Conservation (phyloP, 2,329 filamentous ascomycete species). For the Verticillium dahliae region DNA sequence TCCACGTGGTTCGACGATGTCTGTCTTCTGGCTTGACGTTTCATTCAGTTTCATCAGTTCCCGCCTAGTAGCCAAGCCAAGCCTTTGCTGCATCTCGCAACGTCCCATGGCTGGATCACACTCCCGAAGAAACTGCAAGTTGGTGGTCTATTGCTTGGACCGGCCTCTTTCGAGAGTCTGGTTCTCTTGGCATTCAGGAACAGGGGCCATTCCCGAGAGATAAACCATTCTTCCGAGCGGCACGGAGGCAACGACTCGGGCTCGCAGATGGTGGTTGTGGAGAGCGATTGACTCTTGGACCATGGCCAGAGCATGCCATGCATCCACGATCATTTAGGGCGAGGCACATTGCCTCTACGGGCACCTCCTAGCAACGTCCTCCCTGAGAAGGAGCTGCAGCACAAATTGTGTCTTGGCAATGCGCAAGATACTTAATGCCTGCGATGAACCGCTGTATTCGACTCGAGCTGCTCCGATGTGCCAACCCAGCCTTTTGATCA, state of each 20-base stretch:
- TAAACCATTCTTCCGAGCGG: not conserved
- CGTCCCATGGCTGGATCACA: not conserved
- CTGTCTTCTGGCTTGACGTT: not conserved
- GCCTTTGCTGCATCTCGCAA: not conserved
- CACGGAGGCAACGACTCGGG: not conserved
- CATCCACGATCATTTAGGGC: too few species aligned
- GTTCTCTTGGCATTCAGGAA: not conserved
- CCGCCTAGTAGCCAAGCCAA: not conserved
- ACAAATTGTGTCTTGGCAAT: too few species aligned
- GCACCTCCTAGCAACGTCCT: too few species aligned
- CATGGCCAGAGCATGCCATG: too few species aligned
- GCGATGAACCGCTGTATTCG: not conserved
- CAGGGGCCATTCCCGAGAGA: not conserved
- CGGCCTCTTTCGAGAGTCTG: not conserved
- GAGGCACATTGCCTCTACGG: too few species aligned
- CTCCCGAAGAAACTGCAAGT: not conserved
- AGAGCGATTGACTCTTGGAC: too few species aligned
- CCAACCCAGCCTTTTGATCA: not conserved
- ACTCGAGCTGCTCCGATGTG: not conserved
- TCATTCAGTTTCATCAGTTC: not conserved
- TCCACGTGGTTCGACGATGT: not conserved
- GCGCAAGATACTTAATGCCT: not conserved
- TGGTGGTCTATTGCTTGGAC: not conserved
- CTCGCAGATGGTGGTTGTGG: not conserved
- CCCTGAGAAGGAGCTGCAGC: too few species aligned